These are phyloP conservation scores for Candida alai DNA, from an alignment of 805 yeast genomes.

Conservation along the genomic window DNA sequence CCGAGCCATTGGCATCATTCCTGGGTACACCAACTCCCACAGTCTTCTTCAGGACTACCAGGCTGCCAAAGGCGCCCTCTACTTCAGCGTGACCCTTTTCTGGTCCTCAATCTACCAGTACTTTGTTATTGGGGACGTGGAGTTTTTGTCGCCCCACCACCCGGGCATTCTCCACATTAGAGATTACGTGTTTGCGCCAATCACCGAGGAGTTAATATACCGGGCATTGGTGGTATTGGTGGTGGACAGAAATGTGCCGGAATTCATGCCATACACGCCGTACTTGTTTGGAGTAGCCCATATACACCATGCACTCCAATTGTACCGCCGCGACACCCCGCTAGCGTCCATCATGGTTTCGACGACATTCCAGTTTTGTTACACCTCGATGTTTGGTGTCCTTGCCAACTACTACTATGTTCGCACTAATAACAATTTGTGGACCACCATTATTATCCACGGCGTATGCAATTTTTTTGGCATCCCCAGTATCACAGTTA, in stretches of 20 bases:
- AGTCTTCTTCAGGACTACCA: conserved; percentile 11
- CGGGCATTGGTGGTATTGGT: conserved; percentile 42
- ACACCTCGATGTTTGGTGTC: conserved; percentile 71
- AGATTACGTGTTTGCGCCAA: conserved; percentile 65
- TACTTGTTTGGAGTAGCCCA: conserved; percentile 75
- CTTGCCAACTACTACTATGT: conserved; percentile 55
- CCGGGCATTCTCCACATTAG: conserved; percentile 27
- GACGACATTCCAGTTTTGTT: conserved; percentile 51
- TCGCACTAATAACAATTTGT: conserved; percentile 43
- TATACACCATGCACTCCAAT: conserved; percentile 64
- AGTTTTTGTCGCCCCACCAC: conserved; percentile 2
- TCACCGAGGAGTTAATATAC: conserved; percentile 74
- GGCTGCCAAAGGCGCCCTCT: conserved; percentile 12
- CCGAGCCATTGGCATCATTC: conserved; percentile 30
- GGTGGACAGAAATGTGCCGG: conserved; percentile 3
- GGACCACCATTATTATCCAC: conserved; percentile 60
- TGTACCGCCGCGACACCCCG: conserved; percentile 26
- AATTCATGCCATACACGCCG: conserved; percentile 46
- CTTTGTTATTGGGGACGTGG: conserved; percentile 8
- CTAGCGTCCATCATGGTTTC: conserved; percentile 28
- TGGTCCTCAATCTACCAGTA: conserved; percentile 46
- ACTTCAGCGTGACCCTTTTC: conserved; percentile 35
- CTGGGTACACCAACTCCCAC: conserved; percentile 22
- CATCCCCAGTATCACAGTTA: conserved; percentile 44
- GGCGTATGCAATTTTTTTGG: conserved; percentile 68